Conservation (phyloP, 179 eudicot species). For the Beta lomatogona region DNA sequence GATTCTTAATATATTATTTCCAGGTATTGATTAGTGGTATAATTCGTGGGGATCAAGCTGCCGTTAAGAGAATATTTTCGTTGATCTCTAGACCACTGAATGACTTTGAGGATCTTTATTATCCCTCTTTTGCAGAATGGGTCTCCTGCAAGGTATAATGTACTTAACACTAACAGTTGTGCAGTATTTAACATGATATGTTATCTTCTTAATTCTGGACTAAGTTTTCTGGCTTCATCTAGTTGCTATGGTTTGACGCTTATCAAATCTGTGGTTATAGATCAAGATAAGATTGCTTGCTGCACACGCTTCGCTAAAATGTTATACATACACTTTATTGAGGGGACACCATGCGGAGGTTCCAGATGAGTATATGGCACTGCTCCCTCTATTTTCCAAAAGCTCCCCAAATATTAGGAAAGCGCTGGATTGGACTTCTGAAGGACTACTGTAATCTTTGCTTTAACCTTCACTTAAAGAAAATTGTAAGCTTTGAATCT, state of each 20-base stretch:
- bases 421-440: conserved; percentile 75
- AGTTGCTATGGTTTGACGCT: conserved; percentile 13
- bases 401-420: conserved; percentile 78
- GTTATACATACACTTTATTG: conserved; percentile 82
- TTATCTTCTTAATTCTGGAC: background rate
- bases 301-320: conserved; percentile 98
- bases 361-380: conserved; percentile 84
- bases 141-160: conserved; percentile 88
- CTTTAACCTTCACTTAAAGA: conserved; percentile 61
- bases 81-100: conserved; percentile 84
- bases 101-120: conserved; percentile 92
- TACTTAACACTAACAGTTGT: background rate
- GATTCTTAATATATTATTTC: conserved; percentile 28
- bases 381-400: conserved; percentile 82
- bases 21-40: conserved; percentile 87
- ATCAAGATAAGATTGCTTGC: conserved; percentile 91
- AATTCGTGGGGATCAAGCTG: conserved; percentile 87
- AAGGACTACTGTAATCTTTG: conserved; percentile 77
- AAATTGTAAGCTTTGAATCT: conserved; percentile 59
- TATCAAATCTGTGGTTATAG: conserved; percentile 37
- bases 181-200: background rate
- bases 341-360: conserved; percentile 59
- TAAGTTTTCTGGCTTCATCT: conserved; percentile 16
- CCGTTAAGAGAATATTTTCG: conserved; percentile 86
- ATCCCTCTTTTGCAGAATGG: conserved; percentile 99